phyloP scores from a whole-genome alignment of 441 rosid genomes.

The Isatis lusitanica region DNA sequence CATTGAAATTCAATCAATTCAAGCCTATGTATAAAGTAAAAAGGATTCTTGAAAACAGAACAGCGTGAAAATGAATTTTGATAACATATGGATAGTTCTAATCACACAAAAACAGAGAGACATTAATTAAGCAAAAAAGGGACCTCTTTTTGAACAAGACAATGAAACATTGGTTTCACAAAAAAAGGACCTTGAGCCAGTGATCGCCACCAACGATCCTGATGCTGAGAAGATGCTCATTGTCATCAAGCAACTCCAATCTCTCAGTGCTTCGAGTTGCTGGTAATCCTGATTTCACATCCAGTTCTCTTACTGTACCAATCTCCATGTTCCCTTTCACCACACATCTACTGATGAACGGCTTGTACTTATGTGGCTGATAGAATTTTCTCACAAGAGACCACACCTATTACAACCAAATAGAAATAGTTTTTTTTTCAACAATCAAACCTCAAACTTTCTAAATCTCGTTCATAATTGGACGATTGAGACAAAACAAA shows the following conservation, averaged over 20 bases:
- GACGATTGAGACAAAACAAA: too few species aligned
- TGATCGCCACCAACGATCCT: constrained; percentile 76
- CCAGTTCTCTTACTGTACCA: constrained; percentile 72
- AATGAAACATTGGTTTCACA: too few species aligned
- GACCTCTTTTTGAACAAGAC: neutral
- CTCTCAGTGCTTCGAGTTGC: constrained; percentile 75
- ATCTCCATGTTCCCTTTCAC: constrained; percentile 59
- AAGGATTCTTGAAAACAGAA: neutral
- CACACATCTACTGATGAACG: constrained; percentile 66
- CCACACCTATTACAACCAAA: constrained; percentile 46
- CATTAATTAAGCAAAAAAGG: neutral
- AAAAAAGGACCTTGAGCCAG: constrained; percentile 75
- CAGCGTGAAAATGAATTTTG: constrained; percentile 5
- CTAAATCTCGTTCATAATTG: too few species aligned
- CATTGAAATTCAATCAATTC: constrained; percentile 44
- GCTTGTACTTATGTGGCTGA: constrained; percentile 74
- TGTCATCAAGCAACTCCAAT: constrained; percentile 65
- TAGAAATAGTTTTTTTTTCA: neutral
- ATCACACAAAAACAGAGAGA: neutral
- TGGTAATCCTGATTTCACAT: constrained; percentile 72
- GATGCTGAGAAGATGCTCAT: constrained; percentile 63
- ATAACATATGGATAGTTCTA: neutral
- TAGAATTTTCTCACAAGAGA: constrained; percentile 73
- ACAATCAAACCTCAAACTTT: constrained; percentile 1
- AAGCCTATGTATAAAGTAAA: neutral